Percentiles rank a stretch among this genome's conserved stretches.
Conservation (phyloP, 495 filamentous ascomycete species). For the Filosporella fistucella region DNA sequence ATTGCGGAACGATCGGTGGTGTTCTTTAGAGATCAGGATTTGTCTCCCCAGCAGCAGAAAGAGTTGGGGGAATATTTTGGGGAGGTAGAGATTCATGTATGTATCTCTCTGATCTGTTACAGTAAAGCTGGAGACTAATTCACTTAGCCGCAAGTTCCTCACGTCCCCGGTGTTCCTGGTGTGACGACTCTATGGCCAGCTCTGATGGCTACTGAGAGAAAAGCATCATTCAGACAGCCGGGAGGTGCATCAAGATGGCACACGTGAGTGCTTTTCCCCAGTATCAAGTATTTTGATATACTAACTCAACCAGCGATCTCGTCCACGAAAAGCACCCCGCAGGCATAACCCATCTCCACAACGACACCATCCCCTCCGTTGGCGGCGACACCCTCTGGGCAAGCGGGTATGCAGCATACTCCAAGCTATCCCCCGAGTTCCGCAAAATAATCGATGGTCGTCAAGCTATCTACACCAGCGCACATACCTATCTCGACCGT, state of each 20-base stretch:
- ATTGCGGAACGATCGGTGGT: conserved; percentile 72
- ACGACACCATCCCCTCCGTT: conserved; percentile 58
- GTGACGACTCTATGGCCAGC: conserved; percentile 67
- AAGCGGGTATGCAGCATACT: conserved; percentile 64
- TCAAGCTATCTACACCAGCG: conserved; percentile 60
- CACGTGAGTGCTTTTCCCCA: conserved; percentile 25
- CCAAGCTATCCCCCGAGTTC: conserved; percentile 65
- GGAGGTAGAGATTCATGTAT: conserved; percentile 63
- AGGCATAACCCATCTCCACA: conserved; percentile 65
- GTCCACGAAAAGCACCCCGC: conserved; percentile 68
- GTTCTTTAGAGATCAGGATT: conserved; percentile 70
- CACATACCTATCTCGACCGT: conserved; percentile 64
- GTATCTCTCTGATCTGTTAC: conserved; percentile 16
- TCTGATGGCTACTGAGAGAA: conserved; percentile 49
- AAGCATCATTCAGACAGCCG: conserved; percentile 56
- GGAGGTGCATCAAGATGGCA: conserved; percentile 66
- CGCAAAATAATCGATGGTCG: conserved; percentile 67
- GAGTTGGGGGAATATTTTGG: conserved; percentile 62
- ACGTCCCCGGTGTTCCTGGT: conserved; percentile 62
- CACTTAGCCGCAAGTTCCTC: conserved; percentile 60
- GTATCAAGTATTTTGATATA: not conserved
- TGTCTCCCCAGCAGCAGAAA: conserved; percentile 65
- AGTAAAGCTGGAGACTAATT: conserved; percentile 1
- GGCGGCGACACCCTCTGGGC: conserved; percentile 74
- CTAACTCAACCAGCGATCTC: conserved; percentile 38